Evolutionary conservation across 768 basidiomycete genomes (phyloP).

Genomic region (Podaxis carcinomalis): DNA sequence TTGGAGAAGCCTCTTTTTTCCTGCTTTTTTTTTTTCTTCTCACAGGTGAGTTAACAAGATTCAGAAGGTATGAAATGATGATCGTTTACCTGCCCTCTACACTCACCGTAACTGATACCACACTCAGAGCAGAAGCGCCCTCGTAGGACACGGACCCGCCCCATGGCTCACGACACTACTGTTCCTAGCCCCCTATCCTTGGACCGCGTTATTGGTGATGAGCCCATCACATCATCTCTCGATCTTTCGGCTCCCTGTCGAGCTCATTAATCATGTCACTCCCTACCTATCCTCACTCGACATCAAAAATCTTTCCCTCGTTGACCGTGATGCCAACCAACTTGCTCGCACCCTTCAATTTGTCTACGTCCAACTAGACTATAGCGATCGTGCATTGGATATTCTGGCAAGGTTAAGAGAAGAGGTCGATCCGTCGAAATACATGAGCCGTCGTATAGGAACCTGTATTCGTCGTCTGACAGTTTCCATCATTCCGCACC

Average conservation of each 20-base stretch:
- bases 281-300: slow-evolving; percentile 21
- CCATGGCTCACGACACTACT: slow-evolving; percentile 9
- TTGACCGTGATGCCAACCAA: slow-evolving; percentile 23
- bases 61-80: background rate
- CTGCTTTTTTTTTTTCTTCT: background rate
- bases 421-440: background rate
- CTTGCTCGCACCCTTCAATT: slow-evolving; percentile 21
- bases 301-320: slow-evolving; percentile 20
- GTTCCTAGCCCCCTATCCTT: slow-evolving; percentile 17
- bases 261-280: slow-evolving; percentile 21
- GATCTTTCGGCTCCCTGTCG: slow-evolving; percentile 24
- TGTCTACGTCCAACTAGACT: slow-evolving; percentile 18
- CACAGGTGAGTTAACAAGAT: background rate
- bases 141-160: background rate
- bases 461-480: slow-evolving; percentile 21
- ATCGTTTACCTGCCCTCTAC: background rate
- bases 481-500: slow-evolving; percentile 4
- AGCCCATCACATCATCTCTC: slow-evolving; percentile 17
- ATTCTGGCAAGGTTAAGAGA: slow-evolving; percentile 8
- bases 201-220: slow-evolving; percentile 19
- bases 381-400: slow-evolving; percentile 4
- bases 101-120: background rate
- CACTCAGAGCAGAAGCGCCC: background rate
- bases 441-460: slow-evolving; percentile 8
- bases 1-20: background rate